Percentiles rank a stretch among this genome's conserved stretches.
phyloP scores from a whole-genome alignment of 2,329 filamentous ascomycete species.

The Stagonosporopsis vannaccii region DNA sequence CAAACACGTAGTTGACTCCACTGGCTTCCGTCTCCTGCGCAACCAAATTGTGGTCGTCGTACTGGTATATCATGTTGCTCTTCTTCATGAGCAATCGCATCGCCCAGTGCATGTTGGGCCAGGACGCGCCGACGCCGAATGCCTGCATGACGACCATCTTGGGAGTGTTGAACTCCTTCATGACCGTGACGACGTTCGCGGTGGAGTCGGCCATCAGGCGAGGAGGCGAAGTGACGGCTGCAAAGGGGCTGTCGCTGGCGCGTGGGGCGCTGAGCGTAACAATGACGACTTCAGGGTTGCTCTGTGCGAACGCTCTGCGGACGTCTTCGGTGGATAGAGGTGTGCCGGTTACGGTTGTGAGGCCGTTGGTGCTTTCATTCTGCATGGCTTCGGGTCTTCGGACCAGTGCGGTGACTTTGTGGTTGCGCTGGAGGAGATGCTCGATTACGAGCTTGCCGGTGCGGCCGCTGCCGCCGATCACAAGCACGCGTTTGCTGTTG shows the following conservation, averaged over 20 bases:
- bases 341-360: conserved; percentile 52
- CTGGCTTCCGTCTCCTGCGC: conserved; percentile 52
- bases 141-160: conserved; percentile 61
- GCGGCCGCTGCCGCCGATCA: conserved; percentile 58
- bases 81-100: conserved; percentile 57
- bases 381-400: conserved; percentile 49
- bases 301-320: conserved; percentile 41
- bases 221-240: conserved; percentile 53
- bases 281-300: conserved; percentile 51
- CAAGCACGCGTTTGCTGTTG: conserved; percentile 50
- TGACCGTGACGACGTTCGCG: conserved; percentile 47
- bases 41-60: conserved; percentile 58
- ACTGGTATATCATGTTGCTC: conserved; percentile 57
- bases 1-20: conserved; percentile 54
- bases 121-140: conserved; percentile 59
- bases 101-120: conserved; percentile 50
- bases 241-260: conserved; percentile 57
- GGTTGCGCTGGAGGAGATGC: conserved; percentile 49
- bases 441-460: conserved; percentile 56
- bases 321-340: conserved; percentile 51
- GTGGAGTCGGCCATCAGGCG: conserved; percentile 58
- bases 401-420: conserved; percentile 58
- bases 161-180: conserved; percentile 46
- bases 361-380: conserved; percentile 25
- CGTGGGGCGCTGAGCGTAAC: conserved; percentile 60